These are phyloP conservation scores for Nicotiana obtusifolia DNA, from an alignment of 257 asterid species.

Conservation along the genomic window DNA sequence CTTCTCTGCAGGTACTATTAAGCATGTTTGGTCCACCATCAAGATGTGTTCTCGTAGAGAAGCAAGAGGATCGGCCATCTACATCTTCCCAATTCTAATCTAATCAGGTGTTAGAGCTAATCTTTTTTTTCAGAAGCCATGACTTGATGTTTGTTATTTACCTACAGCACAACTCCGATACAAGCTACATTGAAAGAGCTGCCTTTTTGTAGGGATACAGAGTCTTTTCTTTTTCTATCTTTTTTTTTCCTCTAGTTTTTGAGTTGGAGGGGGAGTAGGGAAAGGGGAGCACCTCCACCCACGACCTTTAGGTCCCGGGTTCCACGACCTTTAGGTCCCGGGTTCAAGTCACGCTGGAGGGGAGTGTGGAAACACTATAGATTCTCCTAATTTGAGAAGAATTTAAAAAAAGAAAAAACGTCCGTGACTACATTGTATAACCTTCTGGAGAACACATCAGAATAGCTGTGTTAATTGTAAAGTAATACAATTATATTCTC, in stretches of 20 bases:
- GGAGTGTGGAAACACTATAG: too few species aligned
- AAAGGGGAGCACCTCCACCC: not conserved
- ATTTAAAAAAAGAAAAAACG: too few species aligned
- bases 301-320: too few species aligned
- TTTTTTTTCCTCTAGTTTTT: not conserved
- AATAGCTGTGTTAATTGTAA: slow-evolving; percentile 13
- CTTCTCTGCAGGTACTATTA: slow-evolving; percentile 55
- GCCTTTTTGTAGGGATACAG: not conserved
- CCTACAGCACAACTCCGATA: slow-evolving; percentile 4
- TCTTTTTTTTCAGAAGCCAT: not conserved
- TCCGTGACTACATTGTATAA: not conserved
- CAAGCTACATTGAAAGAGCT: not conserved
- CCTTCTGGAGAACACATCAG: slow-evolving; percentile 1
- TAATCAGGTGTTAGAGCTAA: not conserved
- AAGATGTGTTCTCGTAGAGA: slow-evolving; percentile 79
- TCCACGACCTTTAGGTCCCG: too few species aligned
- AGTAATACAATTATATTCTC: slow-evolving; percentile 8
- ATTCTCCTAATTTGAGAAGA: too few species aligned
- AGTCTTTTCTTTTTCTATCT: not conserved
- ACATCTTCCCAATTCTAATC: slow-evolving; percentile 66
- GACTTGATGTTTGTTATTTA: not conserved
- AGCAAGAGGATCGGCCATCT: slow-evolving; percentile 93
- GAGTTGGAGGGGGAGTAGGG: not conserved
- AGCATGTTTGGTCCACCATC: slow-evolving; percentile 99
- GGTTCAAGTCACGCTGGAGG: too few species aligned